A percentile compares a stretch with the other conserved stretches of the same genome.
These are phyloP conservation scores for Przewalskia tangutica DNA, from an alignment of 257 asterid genomes.

Conservation along the genomic window DNA sequence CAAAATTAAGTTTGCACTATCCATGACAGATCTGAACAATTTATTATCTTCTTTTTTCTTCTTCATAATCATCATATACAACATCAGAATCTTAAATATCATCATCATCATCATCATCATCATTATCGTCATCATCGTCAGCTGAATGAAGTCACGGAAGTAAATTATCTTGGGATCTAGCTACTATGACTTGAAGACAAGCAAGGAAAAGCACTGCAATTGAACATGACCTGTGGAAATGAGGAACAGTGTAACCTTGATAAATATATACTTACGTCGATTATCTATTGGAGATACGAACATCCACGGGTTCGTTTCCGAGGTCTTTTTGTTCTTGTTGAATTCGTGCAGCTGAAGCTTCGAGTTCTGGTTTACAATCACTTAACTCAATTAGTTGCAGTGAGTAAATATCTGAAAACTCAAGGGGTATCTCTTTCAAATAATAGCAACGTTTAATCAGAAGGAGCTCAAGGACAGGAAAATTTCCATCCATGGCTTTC, in stretches of 20 bases:
- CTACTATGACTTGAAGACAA: not conserved
- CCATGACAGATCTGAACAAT: not conserved
- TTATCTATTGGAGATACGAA: not conserved
- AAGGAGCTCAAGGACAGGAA: not conserved
- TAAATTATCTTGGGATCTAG: not conserved
- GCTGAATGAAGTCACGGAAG: not conserved
- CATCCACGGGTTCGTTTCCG: not conserved
- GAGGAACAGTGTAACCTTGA: not conserved
- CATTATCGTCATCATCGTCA: too few species aligned
- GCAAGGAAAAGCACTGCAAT: not conserved
- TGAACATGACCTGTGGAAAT: not conserved
- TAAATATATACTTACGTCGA: too few species aligned
- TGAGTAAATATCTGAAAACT: not conserved
- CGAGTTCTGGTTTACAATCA: not conserved
- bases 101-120: too few species aligned
- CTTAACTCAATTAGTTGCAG: not conserved
- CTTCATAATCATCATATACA: too few species aligned
- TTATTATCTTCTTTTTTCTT: too few species aligned
- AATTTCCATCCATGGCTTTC: not conserved
- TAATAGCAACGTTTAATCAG: not conserved
- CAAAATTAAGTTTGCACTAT: not conserved
- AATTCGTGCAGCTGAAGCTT: not conserved
- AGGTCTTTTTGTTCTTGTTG: not conserved
- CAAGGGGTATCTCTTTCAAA: not conserved
- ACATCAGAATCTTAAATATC: too few species aligned